Evolutionary conservation across 2,329 filamentous ascomycete species (phyloP), one percentile per base, ranked within the genome.

Genomic region (Eurotiales sp.): DNA sequence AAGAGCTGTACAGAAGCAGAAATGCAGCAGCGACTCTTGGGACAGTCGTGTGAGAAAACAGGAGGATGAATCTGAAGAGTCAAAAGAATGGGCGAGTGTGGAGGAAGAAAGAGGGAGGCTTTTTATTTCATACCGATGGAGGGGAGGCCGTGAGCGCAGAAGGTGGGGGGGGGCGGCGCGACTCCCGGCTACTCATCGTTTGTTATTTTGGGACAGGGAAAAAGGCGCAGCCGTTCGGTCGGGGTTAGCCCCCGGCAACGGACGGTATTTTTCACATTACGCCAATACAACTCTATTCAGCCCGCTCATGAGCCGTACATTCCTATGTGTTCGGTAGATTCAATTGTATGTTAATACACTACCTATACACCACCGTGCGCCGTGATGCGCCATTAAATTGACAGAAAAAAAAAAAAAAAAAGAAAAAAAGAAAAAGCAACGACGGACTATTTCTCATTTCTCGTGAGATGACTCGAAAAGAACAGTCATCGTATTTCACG

Each of bases 71-170:
- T 27, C 8, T 17, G 46, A 39, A 43, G 47, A 42, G 44, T 29
- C 42, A 48, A 40, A 43, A 50, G 49, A 19, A 39, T 17, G 32
- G 37, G 36, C 15, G 15, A 46, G 32, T n/a, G n/a, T n/a, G n/a
- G n/a, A n/a, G n/a, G n/a, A n/a, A 41, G 32, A 51, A 8, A 19
- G 27, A 40, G 34, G 25, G 40, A 52, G 44, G 46, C 34, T 51
- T 51, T 44, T 51, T 51, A 51, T 51, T 51, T 30, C 45, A 41
- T 46, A 41, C 46, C n/a, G 27, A 42, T 48, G 34, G 40, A 25
- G 4, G 14, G 15, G 27, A 11, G 15, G 27, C 4, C 15, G 36
- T 37, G 41, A 45, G 32, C 25, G 32, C 36, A 30, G 44, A 29
- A 36, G 42, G 44, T 37, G 50, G 44, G 50, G 45, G 40, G 12